phyloP scores from a whole-genome alignment of 257 asterid genomes.

The Fraxinus cuspidata region DNA sequence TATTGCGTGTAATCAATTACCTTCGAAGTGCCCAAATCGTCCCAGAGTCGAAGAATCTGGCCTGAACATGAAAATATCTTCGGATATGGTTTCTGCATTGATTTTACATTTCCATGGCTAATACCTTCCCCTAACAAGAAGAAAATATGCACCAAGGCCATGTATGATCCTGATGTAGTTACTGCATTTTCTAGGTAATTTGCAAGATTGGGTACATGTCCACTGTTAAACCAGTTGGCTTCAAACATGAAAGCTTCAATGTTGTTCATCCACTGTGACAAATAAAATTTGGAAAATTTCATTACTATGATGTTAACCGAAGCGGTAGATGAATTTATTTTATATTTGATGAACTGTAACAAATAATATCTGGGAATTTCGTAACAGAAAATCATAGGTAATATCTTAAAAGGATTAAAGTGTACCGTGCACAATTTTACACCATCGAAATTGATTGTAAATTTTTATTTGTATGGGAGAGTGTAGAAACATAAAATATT shows the following conservation, averaged over 20 bases:
- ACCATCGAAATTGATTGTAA: no score
- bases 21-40: constrained; percentile 33
- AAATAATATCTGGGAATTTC: no score
- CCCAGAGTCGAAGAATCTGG: constrained; percentile 35
- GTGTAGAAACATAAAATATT: no score
- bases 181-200: constrained; percentile 27
- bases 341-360: no score
- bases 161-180: constrained; percentile 29
- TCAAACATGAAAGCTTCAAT: constrained; percentile 32
- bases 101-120: constrained; percentile 13
- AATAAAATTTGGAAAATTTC: background rate
- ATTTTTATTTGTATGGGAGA: no score
- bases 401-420: no score
- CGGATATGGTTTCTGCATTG: constrained; percentile 26
- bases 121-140: constrained; percentile 28
- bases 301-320: background rate
- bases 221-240: constrained; percentile 25
- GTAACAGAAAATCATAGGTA: no score
- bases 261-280: constrained; percentile 23
- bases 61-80: constrained; percentile 27
- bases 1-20: background rate
- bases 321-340: no score
- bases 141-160: constrained; percentile 35
- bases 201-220: constrained; percentile 17
- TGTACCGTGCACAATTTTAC: no score